A percentile compares a stretch with the other conserved stretches of the same genome.
These are phyloP conservation scores for Nothophoma quercina DNA, from an alignment of 2,329 filamentous ascomycete genomes.

Conservation along the genomic window DNA sequence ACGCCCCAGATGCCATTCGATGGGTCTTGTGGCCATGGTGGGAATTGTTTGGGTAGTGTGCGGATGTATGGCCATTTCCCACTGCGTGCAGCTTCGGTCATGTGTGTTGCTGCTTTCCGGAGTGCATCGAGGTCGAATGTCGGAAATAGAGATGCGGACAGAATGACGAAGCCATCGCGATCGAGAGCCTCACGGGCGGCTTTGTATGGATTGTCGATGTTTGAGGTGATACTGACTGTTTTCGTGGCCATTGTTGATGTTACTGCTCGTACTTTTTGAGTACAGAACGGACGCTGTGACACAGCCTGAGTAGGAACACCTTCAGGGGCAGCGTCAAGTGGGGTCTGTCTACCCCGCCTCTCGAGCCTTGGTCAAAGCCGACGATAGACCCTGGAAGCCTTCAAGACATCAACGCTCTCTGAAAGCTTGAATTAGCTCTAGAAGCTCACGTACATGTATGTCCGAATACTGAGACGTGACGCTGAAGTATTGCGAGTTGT, in stretches of 20 bases:
- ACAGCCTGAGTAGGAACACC: no score
- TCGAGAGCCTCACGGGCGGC: constrained; percentile 64
- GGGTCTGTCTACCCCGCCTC: no score
- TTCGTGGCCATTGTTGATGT: not conserved
- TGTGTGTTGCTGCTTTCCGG: constrained; percentile 64
- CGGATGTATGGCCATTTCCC: constrained; percentile 83
- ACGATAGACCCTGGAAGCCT: no score
- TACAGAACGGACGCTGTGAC: no score
- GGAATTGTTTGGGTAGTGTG: constrained; percentile 89
- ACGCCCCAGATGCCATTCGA: constrained; percentile 84
- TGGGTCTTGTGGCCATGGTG: constrained; percentile 74
- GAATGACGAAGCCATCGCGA: constrained; percentile 76
- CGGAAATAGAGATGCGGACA: constrained; percentile 69
- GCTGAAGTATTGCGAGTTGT: no score
- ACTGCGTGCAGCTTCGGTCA: constrained; percentile 68
- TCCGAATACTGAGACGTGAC: no score
- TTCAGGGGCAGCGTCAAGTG: no score
- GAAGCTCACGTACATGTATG: no score
- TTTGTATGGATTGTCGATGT: constrained; percentile 31
- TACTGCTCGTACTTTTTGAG: no score
- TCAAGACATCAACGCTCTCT: no score
- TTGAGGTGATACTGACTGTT: not conserved
- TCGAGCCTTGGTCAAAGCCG: no score
- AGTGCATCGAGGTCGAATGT: constrained; percentile 61
- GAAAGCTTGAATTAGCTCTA: no score